These are phyloP conservation scores for Penicillium sp. DNA, from an alignment of 2,329 filamentous ascomycete species.

Conservation along the genomic window DNA sequence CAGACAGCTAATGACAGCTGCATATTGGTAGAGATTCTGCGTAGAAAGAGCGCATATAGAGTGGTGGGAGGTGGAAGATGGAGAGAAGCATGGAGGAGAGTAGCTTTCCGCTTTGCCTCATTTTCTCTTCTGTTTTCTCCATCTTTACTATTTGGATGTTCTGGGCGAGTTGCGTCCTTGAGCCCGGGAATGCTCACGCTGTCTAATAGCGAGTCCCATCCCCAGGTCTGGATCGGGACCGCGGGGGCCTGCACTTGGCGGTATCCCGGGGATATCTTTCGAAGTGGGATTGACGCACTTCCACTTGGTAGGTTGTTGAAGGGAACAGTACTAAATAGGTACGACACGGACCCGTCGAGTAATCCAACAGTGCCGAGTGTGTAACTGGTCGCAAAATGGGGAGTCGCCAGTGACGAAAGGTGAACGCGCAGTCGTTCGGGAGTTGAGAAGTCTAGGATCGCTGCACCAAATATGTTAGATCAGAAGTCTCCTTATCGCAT, in stretches of 20 bases:
- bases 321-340: conserved; percentile 86
- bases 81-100: conserved; percentile 46
- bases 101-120: conserved; percentile 37
- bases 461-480: conserved; percentile 43
- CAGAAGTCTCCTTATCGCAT: not conserved
- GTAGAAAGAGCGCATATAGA: conserved; percentile 80
- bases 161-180: conserved; percentile 3
- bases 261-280: conserved; percentile 77
- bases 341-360: conserved; percentile 95
- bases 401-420: conserved; percentile 85
- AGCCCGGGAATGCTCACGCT: conserved; percentile 20
- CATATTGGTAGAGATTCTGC: conserved; percentile 71
- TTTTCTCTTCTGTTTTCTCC: conserved; percentile 13
- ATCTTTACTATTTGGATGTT: conserved; percentile 61
- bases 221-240: conserved; percentile 35
- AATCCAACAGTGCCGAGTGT: conserved; percentile 83
- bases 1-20: conserved; percentile 70
- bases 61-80: conserved; percentile 67
- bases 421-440: conserved; percentile 81
- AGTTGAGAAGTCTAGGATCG: conserved; percentile 82
- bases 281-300: conserved; percentile 73
- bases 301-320: conserved; percentile 63
- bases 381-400: conserved; percentile 93
- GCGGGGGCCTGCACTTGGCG: conserved; percentile 61
- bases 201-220: conserved; percentile 33